Evolutionary conservation across 345 rosid species (phyloP), one percentile per base, ranked within the genome.

Genomic region (Camelina hispida): DNA sequence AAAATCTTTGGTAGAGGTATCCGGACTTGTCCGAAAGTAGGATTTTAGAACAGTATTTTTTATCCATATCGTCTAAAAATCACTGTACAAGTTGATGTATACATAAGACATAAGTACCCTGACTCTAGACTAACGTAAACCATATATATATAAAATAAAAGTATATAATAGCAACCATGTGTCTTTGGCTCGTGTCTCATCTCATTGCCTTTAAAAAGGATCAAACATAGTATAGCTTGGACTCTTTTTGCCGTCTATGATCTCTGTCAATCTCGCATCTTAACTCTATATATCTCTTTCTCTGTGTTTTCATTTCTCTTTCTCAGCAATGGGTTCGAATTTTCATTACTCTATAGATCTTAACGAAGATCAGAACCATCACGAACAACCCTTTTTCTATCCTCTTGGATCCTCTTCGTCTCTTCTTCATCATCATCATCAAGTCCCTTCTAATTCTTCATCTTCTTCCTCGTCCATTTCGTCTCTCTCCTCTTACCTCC

Each of bases 351-450:
- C 83, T 28, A 75, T 87, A 68, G 91, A 87, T 74, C 93, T 85
- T 25, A 88, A 89, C 60, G 74, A 86, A 77, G 88, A 91, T 61
- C 87, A 82, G n/a, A 72, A 76, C 67, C 86, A 84, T 17, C 80
- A 63, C 2, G 75, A 70, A 25, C 83, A 74, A 6, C 68, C 79
- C 44, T 78, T 86, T 64, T 75, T 61, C 69, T 78, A 44, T 68
- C 63, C 78, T 61, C 59, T 78, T 60, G 79, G 85, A 48, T 58
- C 82, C 2, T 65, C 73, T n/a, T 57, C 77, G 30, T 77, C 81
- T 18, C 57, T 56, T 71, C 61, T 12, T 56, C 80, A 32, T 70
- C 58, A 77, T 62, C 65, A 76, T 56, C 57, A 43, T 62, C 79
- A 63, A 62, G 79, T 76, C 55, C 74, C 74, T 61, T 76, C 74